Conservation (phyloP, 139 green algal species). For the Tetradesmus lagerheimii region DNA sequence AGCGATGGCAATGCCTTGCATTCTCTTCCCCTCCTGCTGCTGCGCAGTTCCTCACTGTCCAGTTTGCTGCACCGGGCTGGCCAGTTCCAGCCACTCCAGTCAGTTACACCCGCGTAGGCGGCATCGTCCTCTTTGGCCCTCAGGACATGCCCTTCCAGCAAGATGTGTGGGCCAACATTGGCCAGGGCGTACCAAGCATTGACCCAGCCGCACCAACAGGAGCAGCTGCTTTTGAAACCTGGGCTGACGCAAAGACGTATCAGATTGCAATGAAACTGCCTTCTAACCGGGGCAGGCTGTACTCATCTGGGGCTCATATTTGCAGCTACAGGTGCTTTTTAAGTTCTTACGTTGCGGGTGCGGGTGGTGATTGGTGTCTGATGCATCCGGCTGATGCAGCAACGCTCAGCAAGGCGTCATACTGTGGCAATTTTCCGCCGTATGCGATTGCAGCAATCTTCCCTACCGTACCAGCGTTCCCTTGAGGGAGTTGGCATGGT, state of each 20-base stretch:
- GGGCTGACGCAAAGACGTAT: background rate
- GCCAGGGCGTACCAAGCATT: background rate
- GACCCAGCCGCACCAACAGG: background rate
- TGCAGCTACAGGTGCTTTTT: background rate
- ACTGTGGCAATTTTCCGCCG: background rate
- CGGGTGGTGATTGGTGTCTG: background rate
- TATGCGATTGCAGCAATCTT: background rate
- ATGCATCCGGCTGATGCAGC: background rate
- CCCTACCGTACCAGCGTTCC: background rate
- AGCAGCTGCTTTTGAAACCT: background rate
- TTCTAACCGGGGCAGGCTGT: background rate
- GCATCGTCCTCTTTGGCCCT: background rate
- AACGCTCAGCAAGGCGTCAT: background rate
- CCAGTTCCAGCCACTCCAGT: background rate
- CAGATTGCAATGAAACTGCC: background rate
- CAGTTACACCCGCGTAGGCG: background rate
- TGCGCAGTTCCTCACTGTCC: background rate
- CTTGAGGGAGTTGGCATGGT: background rate
- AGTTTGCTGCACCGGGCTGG: background rate
- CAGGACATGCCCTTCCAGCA: background rate
- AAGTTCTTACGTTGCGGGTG: background rate
- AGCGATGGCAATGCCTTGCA: too few relatives aligned
- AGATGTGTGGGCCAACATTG: background rate
- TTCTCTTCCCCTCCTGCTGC: background rate
- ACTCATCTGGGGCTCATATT: background rate